Conservation (phyloP, 106 monocot genomes). For the Dendrobium huoshanense region DNA sequence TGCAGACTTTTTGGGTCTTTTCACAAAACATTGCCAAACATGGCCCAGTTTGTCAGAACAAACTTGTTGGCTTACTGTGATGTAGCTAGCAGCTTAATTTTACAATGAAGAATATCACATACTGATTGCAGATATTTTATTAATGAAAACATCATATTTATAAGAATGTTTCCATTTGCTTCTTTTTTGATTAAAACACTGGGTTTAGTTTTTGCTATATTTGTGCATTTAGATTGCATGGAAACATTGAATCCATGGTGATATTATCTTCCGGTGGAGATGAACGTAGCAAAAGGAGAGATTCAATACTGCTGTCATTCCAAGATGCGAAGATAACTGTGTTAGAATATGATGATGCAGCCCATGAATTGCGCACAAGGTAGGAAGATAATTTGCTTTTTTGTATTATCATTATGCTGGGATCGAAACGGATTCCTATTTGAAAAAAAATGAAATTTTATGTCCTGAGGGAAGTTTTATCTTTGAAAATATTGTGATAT, state of each 20-base stretch:
- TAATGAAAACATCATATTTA: background rate
- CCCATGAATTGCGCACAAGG: slow-evolving; percentile 68
- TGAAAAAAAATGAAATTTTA: background rate
- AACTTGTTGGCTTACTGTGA: background rate
- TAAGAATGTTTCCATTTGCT: background rate
- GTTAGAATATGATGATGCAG: slow-evolving; percentile 75
- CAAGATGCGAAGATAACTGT: slow-evolving; percentile 82
- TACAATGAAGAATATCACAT: background rate
- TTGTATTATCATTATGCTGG: background rate
- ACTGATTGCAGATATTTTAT: background rate
- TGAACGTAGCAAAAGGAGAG: slow-evolving; percentile 63
- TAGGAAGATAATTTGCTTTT: slow-evolving; percentile 13
- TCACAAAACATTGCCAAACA: background rate
- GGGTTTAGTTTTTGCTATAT: background rate
- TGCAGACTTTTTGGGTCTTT: background rate
- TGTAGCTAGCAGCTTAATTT: background rate
- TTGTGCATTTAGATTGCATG: slow-evolving; percentile 63
- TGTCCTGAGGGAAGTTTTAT: background rate
- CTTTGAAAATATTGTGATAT: background rate
- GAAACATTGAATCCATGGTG: slow-evolving; percentile 77
- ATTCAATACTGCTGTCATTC: slow-evolving; percentile 74
- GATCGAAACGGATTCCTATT: background rate
- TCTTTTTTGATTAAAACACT: background rate
- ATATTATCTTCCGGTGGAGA: slow-evolving; percentile 61
- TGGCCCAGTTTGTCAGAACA: background rate